Conservation (phyloP, 768 basidiomycete species). For the Hygrocybe punicea region DNA sequence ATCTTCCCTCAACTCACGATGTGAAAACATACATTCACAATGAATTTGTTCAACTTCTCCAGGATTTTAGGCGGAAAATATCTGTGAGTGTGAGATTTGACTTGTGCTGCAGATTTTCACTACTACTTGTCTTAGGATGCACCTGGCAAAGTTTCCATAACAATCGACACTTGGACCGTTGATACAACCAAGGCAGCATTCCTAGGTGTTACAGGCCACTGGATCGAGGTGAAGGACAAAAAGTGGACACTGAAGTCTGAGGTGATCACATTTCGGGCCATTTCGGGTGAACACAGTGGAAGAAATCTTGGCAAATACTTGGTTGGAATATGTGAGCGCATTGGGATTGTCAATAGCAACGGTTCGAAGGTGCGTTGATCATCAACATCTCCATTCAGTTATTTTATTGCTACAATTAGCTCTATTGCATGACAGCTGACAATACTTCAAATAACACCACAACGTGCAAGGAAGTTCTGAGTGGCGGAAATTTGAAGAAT, state of each 20-base stretch:
- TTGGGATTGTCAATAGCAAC: constrained; percentile 18
- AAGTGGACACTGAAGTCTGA: constrained; percentile 22
- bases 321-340: constrained; percentile 21
- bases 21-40: constrained; percentile 17
- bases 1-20: constrained; percentile 16
- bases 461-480: constrained; percentile 13
- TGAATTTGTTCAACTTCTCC: constrained; percentile 9
- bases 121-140: constrained; percentile 3
- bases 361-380: constrained; percentile 25
- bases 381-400: too few relatives aligned
- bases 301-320: too few relatives aligned
- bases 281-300: constrained; percentile 25
- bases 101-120: too few relatives aligned
- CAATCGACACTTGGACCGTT: constrained; percentile 15
- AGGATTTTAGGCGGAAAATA: constrained; percentile 3
- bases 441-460: constrained; percentile 25
- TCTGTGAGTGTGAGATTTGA: constrained; percentile 11
- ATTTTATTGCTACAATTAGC: constrained; percentile 11
- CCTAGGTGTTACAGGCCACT: constrained; percentile 22
- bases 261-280: constrained; percentile 22
- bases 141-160: constrained; percentile 13
- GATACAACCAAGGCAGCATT: constrained; percentile 20
- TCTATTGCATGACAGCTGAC: constrained; percentile 21
- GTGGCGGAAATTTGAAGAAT: constrained; percentile 3
- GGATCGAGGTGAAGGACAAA: constrained; percentile 20